These are phyloP conservation scores for Pholiota molesta DNA, from an alignment of 768 basidiomycete species.

Conservation along the genomic window DNA sequence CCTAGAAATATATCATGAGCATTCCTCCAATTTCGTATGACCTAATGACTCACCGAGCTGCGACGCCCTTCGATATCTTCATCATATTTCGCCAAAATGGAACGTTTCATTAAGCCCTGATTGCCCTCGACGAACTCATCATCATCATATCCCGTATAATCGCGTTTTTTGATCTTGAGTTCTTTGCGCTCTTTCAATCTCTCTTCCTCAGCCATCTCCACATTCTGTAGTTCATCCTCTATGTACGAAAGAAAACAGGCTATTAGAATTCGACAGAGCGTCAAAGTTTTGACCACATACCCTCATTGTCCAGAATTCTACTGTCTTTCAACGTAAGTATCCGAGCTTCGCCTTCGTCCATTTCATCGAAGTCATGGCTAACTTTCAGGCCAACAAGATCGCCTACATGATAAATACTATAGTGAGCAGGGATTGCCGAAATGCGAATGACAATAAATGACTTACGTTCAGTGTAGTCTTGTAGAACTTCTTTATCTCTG, in stretches of 20 bases:
- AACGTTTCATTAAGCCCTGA: slow-evolving; percentile 73
- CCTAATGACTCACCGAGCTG: slow-evolving; percentile 55
- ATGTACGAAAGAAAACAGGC: slow-evolving; percentile 12
- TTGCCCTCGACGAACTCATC: slow-evolving; percentile 84
- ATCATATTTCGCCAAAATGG: slow-evolving; percentile 91
- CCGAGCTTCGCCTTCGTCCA: slow-evolving; percentile 92
- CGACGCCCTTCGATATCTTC: slow-evolving; percentile 80
- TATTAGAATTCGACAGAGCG: neutral
- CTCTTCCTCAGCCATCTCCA: slow-evolving; percentile 92
- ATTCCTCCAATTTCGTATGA: neutral
- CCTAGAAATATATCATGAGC: slow-evolving; percentile 44
- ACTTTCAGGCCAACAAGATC: slow-evolving; percentile 95
- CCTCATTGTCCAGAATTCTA: slow-evolving; percentile 94
- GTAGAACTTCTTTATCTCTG: slow-evolving; percentile 76
- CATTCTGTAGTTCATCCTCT: slow-evolving; percentile 99
- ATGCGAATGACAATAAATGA: slow-evolving; percentile 1
- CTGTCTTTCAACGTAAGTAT: slow-evolving; percentile 98
- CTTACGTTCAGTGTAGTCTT: slow-evolving; percentile 88
- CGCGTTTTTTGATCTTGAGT: slow-evolving; percentile 83
- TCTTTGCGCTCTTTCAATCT: slow-evolving; percentile 78
- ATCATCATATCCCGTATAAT: slow-evolving; percentile 96
- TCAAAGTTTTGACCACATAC: slow-evolving; percentile 38
- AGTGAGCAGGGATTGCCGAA: neutral
- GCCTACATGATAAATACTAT: slow-evolving; percentile 44
- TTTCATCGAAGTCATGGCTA: slow-evolving; percentile 88